A percentile compares a stretch with the other conserved stretches of the same genome.
These are phyloP conservation scores for Ogataea methylovora DNA, from an alignment of 805 yeast species.

Conservation along the genomic window DNA sequence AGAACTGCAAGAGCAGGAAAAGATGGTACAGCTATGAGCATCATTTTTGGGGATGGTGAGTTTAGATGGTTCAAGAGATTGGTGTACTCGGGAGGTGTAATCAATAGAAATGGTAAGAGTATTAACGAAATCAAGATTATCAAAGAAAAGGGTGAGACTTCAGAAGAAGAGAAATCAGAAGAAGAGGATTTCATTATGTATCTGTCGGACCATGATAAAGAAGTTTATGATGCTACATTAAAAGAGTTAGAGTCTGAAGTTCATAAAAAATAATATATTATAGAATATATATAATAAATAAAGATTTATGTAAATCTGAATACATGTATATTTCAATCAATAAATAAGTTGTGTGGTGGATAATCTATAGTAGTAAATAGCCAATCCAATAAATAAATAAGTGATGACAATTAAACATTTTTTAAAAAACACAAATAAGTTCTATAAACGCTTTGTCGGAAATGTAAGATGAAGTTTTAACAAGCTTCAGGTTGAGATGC, in stretches of 20 bases:
- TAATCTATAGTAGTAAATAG: no score
- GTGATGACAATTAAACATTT: background rate
- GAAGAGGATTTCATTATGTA: conserved; percentile 16
- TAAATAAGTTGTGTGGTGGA: no score
- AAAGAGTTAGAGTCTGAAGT: conserved; percentile 36
- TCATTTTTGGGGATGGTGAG: conserved; percentile 77
- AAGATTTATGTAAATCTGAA: background rate
- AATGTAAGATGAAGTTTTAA: no score
- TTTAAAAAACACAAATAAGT: background rate
- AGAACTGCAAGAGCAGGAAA: conserved; percentile 94
- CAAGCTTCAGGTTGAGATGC: conserved; percentile 50
- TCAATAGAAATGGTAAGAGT: conserved; percentile 39
- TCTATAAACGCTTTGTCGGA: no score
- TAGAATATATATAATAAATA: background rate
- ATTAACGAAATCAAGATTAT: conserved; percentile 26
- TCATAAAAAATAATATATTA: conserved; percentile 7
- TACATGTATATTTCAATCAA: no score
- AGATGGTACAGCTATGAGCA: conserved; percentile 64
- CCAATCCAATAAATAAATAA: no score
- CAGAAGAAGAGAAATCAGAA: conserved; percentile 2
- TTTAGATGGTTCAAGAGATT: conserved; percentile 49
- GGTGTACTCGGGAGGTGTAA: conserved; percentile 38
- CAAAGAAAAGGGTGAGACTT: conserved; percentile 7
- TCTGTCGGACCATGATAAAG: conserved; percentile 28
- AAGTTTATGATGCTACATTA: conserved; percentile 37